phyloP scores from a whole-genome alignment of 129 eudicot species.

The Centrapalus pauciflorus region DNA sequence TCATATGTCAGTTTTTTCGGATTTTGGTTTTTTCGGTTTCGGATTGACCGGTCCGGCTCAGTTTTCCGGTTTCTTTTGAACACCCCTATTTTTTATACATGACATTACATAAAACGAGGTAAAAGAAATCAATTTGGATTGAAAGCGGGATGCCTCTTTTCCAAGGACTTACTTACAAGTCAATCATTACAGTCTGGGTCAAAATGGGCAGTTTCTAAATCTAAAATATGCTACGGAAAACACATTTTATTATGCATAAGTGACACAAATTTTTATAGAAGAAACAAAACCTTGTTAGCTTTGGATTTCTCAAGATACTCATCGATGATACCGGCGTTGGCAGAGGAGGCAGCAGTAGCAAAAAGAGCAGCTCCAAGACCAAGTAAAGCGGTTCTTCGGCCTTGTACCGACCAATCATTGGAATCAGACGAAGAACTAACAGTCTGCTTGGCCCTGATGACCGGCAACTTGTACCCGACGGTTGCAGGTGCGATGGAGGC shows the following conservation, averaged over 20 bases:
- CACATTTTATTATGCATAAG: neutral
- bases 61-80: too few species aligned
- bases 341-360: slow-evolving; percentile 53
- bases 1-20: too few species aligned
- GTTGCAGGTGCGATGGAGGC: slow-evolving; percentile 26
- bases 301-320: slow-evolving; percentile 83
- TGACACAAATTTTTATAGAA: neutral
- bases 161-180: too few species aligned
- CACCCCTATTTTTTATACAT: too few species aligned
- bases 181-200: too few species aligned
- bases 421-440: slow-evolving; percentile 19
- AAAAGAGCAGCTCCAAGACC: slow-evolving; percentile 80
- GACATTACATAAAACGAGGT: too few species aligned
- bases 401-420: slow-evolving; percentile 27
- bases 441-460: slow-evolving; percentile 56
- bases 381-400: slow-evolving; percentile 75
- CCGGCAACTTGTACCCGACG: slow-evolving; percentile 44
- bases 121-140: too few species aligned
- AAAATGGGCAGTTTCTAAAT: too few species aligned
- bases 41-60: too few species aligned
- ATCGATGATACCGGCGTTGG: slow-evolving; percentile 78
- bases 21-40: too few species aligned
- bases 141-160: too few species aligned
- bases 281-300: slow-evolving; percentile 72
- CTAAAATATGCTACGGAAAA: too few species aligned